Evolutionary conservation across 176 grass and related monocot genomes (phyloP).

Genomic region (Carex cristatella): DNA sequence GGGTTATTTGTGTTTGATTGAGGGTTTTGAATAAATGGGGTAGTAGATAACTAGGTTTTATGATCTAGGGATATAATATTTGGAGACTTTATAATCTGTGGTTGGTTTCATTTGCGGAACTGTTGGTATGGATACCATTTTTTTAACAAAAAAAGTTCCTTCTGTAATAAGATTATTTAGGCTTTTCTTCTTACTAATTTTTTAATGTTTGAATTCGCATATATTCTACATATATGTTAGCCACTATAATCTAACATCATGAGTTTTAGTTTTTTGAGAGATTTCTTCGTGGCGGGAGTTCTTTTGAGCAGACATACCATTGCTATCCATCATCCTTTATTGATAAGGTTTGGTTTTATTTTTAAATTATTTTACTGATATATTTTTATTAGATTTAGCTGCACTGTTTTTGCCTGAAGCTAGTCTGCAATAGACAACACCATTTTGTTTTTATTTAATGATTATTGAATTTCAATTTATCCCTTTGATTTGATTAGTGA

Average conservation of each 20-base stretch:
- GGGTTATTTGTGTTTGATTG: background rate
- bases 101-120: background rate
- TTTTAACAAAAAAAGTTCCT: background rate
- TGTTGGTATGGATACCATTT: background rate
- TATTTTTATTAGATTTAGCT: background rate
- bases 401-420: background rate
- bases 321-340: conserved; percentile 87
- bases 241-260: background rate
- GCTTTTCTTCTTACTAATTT: background rate
- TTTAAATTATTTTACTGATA: background rate
- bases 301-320: conserved; percentile 63
- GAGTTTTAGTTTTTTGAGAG: conserved; percentile 46
- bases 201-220: background rate
- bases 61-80: background rate
- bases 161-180: background rate
- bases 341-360: conserved; percentile 53
- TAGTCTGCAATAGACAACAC: background rate
- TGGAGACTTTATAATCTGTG: background rate
- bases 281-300: conserved; percentile 48
- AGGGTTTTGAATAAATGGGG: background rate
- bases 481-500: conserved; percentile 26
- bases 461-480: background rate
- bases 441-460: conserved; percentile 11
- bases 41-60: background rate
- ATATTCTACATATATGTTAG: background rate